These are phyloP conservation scores for Immersiporthe knoxdaviesiana DNA, from an alignment of 2,329 filamentous ascomycete species.

Conservation along the genomic window DNA sequence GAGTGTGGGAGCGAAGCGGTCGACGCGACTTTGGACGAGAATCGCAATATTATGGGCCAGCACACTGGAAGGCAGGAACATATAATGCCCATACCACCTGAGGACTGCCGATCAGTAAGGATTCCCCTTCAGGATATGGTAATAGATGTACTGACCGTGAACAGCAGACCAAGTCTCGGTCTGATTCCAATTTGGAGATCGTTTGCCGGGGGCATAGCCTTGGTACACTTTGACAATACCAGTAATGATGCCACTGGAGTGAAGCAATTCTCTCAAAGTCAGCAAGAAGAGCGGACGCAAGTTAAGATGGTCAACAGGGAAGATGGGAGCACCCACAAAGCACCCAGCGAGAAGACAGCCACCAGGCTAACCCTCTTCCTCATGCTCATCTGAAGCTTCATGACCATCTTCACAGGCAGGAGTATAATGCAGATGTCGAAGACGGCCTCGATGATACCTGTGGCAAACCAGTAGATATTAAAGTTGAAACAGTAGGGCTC, in stretches of 20 bases:
- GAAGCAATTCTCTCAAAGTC: background rate
- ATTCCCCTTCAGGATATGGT: background rate
- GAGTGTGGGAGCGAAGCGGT: background rate
- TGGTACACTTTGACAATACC: constrained; percentile 11
- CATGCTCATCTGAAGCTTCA: constrained; percentile 12
- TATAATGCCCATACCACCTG: constrained; percentile 15
- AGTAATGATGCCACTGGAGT: constrained; percentile 18
- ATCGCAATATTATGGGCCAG: constrained; percentile 11
- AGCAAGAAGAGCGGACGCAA: background rate
- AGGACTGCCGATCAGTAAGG: background rate
- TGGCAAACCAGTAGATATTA: constrained; percentile 33
- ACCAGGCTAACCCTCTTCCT: constrained; percentile 11
- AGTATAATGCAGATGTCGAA: constrained; percentile 21
- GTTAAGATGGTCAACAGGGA: too few relatives aligned
- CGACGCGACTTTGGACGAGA: background rate
- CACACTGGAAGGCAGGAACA: constrained; percentile 22
- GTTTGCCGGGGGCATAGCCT: constrained; percentile 13
- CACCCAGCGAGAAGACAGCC: background rate
- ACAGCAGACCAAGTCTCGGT: constrained; percentile 21
- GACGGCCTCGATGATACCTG: constrained; percentile 14
- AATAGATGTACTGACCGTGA: constrained; percentile 14
- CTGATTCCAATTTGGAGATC: constrained; percentile 15
- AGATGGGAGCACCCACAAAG: background rate
- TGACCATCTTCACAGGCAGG: constrained; percentile 9
- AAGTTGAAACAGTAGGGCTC: constrained; percentile 35